Evolutionary conservation across 345 rosid species (phyloP).

Genomic region (Bruguiera gymnorhiza): DNA sequence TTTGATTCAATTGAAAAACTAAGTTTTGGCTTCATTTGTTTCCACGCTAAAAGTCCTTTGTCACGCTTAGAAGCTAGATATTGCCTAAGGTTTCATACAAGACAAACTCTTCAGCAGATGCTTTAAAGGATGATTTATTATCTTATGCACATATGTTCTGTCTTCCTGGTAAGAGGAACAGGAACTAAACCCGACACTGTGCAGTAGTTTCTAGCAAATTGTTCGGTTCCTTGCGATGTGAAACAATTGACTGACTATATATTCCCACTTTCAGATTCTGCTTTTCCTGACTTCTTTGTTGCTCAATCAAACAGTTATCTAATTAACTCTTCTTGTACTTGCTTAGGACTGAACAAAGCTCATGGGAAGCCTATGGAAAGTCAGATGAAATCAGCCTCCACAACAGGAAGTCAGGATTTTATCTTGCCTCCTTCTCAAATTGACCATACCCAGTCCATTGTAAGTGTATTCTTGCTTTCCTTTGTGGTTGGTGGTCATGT

Average conservation of each 20-base stretch:
- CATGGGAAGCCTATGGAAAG: constrained; percentile 36
- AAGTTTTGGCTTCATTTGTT: no score
- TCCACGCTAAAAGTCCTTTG: no score
- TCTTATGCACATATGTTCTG: not conserved
- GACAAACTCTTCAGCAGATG: not conserved
- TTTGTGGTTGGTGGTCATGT: constrained; percentile 9
- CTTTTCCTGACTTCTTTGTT: not conserved
- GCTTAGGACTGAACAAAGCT: constrained; percentile 46
- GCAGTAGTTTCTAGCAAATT: no score
- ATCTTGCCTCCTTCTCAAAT: constrained; percentile 45
- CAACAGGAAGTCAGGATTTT: constrained; percentile 46
- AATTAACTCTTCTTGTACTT: constrained; percentile 15
- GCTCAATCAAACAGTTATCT: no score
- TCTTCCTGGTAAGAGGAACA: no score
- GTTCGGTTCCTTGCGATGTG: no score
- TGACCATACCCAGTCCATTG: constrained; percentile 33
- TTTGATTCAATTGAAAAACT: no score
- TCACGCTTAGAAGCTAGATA: not conserved
- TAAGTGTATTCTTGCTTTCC: constrained; percentile 26
- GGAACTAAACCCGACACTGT: no score
- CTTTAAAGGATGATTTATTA: not conserved
- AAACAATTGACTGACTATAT: no score
- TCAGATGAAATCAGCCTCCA: constrained; percentile 33
- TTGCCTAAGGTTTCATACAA: constrained; percentile 1
- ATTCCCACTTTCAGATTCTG: constrained; percentile 9